Conservation (phyloP, 495 filamentous ascomycete genomes). For the Neurospora africana region DNA sequence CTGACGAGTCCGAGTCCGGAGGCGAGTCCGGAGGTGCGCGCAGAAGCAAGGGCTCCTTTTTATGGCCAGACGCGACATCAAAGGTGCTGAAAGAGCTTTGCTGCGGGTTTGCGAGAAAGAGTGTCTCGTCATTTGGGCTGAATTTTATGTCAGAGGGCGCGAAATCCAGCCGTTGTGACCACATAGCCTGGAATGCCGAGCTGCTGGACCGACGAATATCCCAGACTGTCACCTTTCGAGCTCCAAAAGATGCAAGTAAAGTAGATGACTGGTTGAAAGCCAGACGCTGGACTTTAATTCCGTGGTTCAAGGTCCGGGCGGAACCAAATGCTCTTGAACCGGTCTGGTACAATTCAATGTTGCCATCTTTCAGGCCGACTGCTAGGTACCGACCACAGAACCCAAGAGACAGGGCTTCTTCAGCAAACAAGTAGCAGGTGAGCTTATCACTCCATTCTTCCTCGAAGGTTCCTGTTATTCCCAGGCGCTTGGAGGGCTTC, state of each 20-base stretch:
- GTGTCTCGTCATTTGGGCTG: not conserved
- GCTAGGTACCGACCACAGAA: conserved; percentile 1
- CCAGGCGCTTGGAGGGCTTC: not conserved
- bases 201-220: not conserved
- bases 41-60: too few species aligned
- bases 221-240: conserved; percentile 3
- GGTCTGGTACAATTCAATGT: conserved; percentile 2
- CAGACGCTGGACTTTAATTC: conserved; percentile 1
- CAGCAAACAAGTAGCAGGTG: conserved; percentile 2
- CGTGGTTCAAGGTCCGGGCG: not conserved
- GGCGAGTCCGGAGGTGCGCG: not conserved
- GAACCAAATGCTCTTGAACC: conserved; percentile 1
- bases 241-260: conserved; percentile 2
- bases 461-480: conserved; percentile 2
- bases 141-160: not conserved
- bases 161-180: too few species aligned
- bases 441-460: conserved; percentile 6
- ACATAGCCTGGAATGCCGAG: too few species aligned
- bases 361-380: conserved; percentile 4
- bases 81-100: too few species aligned
- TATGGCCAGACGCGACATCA: too few species aligned
- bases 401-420: conserved; percentile 1
- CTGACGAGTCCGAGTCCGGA: conserved; percentile 12
- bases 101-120: too few species aligned
- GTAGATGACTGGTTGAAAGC: conserved; percentile 1